These are phyloP conservation scores for Trametes sanguinea DNA, from an alignment of 768 basidiomycete genomes.

Conservation along the genomic window DNA sequence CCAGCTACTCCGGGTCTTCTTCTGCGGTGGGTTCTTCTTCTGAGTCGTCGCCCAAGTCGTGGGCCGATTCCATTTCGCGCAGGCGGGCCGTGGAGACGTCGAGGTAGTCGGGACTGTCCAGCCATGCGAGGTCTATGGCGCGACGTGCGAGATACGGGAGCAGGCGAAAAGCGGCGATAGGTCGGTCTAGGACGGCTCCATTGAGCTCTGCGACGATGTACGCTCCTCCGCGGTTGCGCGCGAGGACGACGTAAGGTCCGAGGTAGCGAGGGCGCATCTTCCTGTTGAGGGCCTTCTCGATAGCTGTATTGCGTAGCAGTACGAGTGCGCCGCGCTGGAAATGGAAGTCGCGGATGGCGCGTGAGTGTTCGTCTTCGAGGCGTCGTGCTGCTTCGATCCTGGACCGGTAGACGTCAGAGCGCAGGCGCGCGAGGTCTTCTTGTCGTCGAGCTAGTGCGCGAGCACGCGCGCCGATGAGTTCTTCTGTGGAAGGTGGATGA, in stretches of 20 bases:
- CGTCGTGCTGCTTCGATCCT: background rate
- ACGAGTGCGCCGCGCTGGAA: no score
- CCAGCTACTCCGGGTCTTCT: no score
- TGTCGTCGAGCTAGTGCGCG: conserved; percentile 16
- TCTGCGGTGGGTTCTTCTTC: no score
- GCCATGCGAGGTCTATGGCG: no score
- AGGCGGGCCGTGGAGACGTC: conserved; percentile 11
- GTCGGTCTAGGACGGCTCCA: conserved; percentile 21
- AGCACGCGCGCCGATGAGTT: conserved; percentile 28
- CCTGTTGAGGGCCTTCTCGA: no score
- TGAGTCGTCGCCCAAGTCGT: no score
- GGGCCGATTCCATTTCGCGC: conserved; percentile 17
- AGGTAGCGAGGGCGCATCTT: no score
- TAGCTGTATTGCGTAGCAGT: no score
- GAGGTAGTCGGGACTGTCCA: background rate
- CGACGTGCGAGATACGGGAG: conserved; percentile 26
- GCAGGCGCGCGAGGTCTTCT: conserved; percentile 16
- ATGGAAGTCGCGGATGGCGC: no score
- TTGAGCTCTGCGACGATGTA: conserved; percentile 34
- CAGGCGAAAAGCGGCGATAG: conserved; percentile 28
- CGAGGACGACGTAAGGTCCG: conserved; percentile 32
- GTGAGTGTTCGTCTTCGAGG: no score
- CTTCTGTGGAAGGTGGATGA: conserved; percentile 7
- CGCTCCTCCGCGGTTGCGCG: conserved; percentile 24
- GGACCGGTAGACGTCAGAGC: conserved; percentile 10